These are phyloP conservation scores for Suhomyces bokatorum DNA, from an alignment of 1,139 yeast species.

Conservation along the genomic window DNA sequence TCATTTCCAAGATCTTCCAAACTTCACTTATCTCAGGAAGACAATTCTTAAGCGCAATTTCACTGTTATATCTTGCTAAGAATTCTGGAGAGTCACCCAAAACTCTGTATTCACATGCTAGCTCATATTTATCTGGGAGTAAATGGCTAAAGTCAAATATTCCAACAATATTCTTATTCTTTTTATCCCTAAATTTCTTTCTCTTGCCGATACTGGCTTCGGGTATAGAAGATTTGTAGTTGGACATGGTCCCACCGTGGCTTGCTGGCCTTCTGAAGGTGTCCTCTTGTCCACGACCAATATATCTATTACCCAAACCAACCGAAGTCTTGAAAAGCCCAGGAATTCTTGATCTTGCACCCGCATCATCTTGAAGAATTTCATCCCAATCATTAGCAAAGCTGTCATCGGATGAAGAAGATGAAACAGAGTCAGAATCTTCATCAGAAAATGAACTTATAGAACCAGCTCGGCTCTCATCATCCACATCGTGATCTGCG, in stretches of 20 bases:
- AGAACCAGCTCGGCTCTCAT: conserved; percentile 2
- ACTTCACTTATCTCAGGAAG: conserved; percentile 66
- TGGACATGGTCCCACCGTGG: conserved; percentile 29
- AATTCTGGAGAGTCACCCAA: conserved; percentile 66
- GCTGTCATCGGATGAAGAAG: conserved; percentile 45
- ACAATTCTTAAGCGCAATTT: conserved; percentile 69
- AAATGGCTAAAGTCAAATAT: conserved; percentile 67
- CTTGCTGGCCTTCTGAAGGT: conserved; percentile 28
- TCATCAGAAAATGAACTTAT: conserved; percentile 5
- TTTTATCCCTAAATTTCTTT: conserved; percentile 20
- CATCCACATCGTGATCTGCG: neutral
- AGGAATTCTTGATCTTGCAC: conserved; percentile 46
- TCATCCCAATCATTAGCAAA: conserved; percentile 55
- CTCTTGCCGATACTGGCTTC: conserved; percentile 13
- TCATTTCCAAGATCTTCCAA: conserved; percentile 68
- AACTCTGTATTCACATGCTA: conserved; percentile 75
- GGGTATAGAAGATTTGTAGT: conserved; percentile 30
- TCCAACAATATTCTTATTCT: conserved; percentile 54
- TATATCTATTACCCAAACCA: conserved; percentile 39
- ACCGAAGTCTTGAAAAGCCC: conserved; percentile 44
- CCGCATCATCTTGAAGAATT: conserved; percentile 46
- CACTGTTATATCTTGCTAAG: conserved; percentile 67
- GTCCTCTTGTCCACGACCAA: conserved; percentile 21
- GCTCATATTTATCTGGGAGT: conserved; percentile 73
- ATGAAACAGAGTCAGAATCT: conserved; percentile 14